Base-by-base conservation (phyloP, 2,329 filamentous ascomycete genomes). In the Penicillium glabrum region DNA sequence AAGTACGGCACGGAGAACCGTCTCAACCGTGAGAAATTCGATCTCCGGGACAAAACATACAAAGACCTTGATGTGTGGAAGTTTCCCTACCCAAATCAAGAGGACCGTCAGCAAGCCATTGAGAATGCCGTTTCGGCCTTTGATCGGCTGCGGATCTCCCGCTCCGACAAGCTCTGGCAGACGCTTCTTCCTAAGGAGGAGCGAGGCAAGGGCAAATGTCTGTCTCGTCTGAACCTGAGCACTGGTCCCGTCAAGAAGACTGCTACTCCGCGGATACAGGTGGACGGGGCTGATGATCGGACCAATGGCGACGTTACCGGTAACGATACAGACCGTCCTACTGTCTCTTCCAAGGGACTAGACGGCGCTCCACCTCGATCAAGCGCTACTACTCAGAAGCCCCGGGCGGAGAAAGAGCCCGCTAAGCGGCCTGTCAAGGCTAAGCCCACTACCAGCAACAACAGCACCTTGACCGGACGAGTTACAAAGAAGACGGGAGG, bases 131-230 rank as follows among this genome's bases (percentile, higher is more conserved):
- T 87, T 65, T 82, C 81, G 52, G 84, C 85, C 44, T 88, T 84
- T 69, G 86, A 88, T 70, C 80, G 86, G 52, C 78, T 83, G 72
- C 79, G 86, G 27, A 74, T 88, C 19, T 80, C 82, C 7, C 83
- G 83, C 61, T 79, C 82, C 37, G 85, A 88, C 66, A 82, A 82
- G 66, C 73, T 84, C 21, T 88, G 86, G 85, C 85, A 88, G 72
- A 77, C 77, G 61, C 75, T 88, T 57, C 76, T 88, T 54, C 83
- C 83, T 8, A 80, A 80, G 64, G 79, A 83, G 49, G 84, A 88
- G 65, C 80, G 85, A 61, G 83, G 83, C 45, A 86, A 87, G 66
- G 85, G 85, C 48, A 86, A 82, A 60, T 78, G 80, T 39, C 72
- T 88, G 31, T 88, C 86, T 43, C 81, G 81, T 54, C 78, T 87